A percentile compares a stretch with the other conserved stretches of the same genome.
These are phyloP conservation scores for Simplicillium aogashimaense DNA, from an alignment of 2,329 filamentous ascomycete species.

Conservation along the genomic window DNA sequence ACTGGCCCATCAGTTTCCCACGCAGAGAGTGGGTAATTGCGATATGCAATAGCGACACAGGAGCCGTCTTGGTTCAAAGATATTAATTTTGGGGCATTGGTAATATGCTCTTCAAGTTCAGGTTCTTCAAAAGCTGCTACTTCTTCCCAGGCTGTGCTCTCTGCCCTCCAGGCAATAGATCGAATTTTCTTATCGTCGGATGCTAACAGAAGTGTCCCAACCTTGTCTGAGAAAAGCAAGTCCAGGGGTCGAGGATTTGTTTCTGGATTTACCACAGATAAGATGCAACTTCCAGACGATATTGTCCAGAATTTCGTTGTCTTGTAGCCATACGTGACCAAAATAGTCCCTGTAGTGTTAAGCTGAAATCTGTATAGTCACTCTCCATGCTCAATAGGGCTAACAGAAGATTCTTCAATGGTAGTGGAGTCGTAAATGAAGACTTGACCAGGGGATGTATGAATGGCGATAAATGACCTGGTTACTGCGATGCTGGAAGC, in stretches of 20 bases:
- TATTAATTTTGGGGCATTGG: constrained; percentile 15
- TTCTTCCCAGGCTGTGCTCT: constrained; percentile 10
- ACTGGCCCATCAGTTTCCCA: constrained; percentile 16
- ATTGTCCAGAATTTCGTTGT: constrained; percentile 17
- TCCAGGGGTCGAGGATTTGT: constrained; percentile 13
- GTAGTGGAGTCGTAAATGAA: constrained; percentile 12
- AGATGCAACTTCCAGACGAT: constrained; percentile 13
- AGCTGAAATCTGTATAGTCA: constrained; percentile 11
- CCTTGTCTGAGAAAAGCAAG: constrained; percentile 12
- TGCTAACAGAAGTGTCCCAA: constrained; percentile 12
- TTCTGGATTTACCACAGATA: constrained; percentile 11
- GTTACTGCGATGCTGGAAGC: constrained; percentile 7
- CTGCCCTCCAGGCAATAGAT: constrained; percentile 8
- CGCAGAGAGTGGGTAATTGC: constrained; percentile 17
- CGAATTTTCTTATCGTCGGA: constrained; percentile 13
- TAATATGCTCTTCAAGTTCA: constrained; percentile 13
- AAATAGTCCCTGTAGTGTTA: constrained; percentile 9
- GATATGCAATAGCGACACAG: constrained; percentile 18
- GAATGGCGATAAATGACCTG: constrained; percentile 9
- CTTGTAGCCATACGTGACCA: constrained; percentile 17
- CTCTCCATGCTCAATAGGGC: constrained; percentile 12
- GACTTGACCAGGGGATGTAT: constrained; percentile 3
- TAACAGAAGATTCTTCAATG: constrained; percentile 10
- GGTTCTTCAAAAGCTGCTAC: constrained; percentile 12
- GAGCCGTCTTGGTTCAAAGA: constrained; percentile 17